Conservation (phyloP, 129 eudicot species). For the Pseudognaphalium luteoalbum region DNA sequence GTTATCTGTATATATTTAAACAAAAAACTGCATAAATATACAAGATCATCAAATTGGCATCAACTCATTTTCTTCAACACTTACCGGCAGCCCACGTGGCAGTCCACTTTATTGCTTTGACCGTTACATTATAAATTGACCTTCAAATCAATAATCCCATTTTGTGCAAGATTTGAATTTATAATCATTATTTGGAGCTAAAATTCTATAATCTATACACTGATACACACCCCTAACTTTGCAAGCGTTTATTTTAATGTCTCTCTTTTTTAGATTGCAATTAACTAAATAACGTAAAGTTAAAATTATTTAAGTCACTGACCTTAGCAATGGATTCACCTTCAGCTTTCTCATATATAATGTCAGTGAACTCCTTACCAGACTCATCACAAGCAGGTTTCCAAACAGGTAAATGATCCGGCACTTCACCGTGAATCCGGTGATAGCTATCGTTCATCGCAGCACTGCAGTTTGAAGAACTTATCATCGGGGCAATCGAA, state of each 20-base stretch:
- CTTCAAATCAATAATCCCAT: not conserved
- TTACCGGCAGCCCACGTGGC: not conserved
- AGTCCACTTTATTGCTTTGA: not conserved
- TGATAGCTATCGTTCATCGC: slow-evolving; percentile 68
- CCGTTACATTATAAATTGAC: not conserved
- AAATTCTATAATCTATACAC: too few species aligned
- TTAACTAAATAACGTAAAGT: too few species aligned
- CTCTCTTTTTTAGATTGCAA: too few species aligned
- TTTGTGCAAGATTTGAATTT: not conserved
- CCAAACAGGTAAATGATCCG: slow-evolving; percentile 60
- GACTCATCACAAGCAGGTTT: slow-evolving; percentile 53
- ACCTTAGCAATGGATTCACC: slow-evolving; percentile 98
- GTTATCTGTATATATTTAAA: slow-evolving; percentile 60
- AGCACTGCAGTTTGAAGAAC: slow-evolving; percentile 36
- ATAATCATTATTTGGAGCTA: not conserved
- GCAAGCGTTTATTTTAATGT: too few species aligned
- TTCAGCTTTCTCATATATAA: slow-evolving; percentile 79
- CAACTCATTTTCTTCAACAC: not conserved
- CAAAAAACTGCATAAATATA: not conserved
- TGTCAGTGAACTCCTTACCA: slow-evolving; percentile 69
- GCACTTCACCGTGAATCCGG: slow-evolving; percentile 70
- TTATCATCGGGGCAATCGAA: slow-evolving; percentile 17
- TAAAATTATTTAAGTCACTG: not conserved
- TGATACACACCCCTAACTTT: not conserved
- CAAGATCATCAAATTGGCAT: not conserved